A percentile compares a stretch with the other conserved stretches of the same genome.
Evolutionary conservation across 495 filamentous ascomycete genomes (phyloP).

Genomic region (Aspergillus asperescens): DNA sequence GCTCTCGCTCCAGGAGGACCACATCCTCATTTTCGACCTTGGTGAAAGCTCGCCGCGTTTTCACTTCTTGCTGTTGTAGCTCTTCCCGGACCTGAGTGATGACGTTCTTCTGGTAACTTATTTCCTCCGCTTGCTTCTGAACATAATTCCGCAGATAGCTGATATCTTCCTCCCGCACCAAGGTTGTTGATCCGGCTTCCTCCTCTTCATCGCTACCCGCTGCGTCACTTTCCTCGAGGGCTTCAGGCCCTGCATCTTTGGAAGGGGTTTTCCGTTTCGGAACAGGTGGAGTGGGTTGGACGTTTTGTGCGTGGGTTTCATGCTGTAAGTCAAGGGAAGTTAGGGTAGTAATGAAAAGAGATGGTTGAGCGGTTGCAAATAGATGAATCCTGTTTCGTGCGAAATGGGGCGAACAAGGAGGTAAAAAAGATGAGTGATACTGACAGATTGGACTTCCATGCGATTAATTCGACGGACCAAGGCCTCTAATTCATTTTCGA

Average conservation of each 20-base stretch:
- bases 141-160: constrained; percentile 68
- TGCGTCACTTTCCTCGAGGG: constrained; percentile 31
- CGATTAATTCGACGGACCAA: constrained; percentile 62
- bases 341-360: constrained; percentile 38
- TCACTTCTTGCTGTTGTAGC: constrained; percentile 56
- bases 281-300: constrained; percentile 21
- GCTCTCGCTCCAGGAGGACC: constrained; percentile 73
- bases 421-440: constrained; percentile 54
- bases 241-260: constrained; percentile 24
- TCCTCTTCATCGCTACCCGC: constrained; percentile 43
- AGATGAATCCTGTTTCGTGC: no score
- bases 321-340: constrained; percentile 35
- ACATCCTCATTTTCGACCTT: constrained; percentile 62
- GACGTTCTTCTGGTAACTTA: constrained; percentile 67
- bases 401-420: constrained; percentile 38
- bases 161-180: constrained; percentile 64
- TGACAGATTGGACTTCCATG: constrained; percentile 62
- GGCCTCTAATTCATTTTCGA: constrained; percentile 67
- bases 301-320: constrained; percentile 23
- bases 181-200: constrained; percentile 31
- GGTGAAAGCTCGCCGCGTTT: constrained; percentile 50
- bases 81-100: constrained; percentile 64
- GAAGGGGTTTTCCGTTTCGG: constrained; percentile 27
- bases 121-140: constrained; percentile 71
- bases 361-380: no score